Evolutionary conservation across 2,329 filamentous ascomycete species (phyloP), one percentile per base, ranked within the genome.

Genomic region (Colletotrichum spinosum): DNA sequence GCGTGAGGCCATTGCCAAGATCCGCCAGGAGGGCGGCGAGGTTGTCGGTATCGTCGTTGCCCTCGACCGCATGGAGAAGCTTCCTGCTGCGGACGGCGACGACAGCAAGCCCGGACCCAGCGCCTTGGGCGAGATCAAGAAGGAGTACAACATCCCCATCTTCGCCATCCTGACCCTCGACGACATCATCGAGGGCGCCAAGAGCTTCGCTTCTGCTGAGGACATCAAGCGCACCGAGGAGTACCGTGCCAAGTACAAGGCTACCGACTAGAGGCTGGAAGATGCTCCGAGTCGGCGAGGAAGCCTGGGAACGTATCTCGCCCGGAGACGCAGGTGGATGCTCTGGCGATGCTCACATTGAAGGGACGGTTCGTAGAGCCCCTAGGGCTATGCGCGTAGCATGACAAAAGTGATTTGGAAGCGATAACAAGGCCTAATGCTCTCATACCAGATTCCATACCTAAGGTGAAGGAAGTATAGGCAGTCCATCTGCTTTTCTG

Each of bases 21-120:
- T 98, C 76, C 86, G 89, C 72, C 88, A 88, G 72, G 91, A 97
- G 76, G 96, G 95, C 3, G 96, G 95, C 2, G 88, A 86, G 55
- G 88, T 98, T 25, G 92, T 91, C 4, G 95, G 94, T 37, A 94
- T 98, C 62, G 87, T 97, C 17, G 92, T 99, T 38, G 92, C 94
- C 4, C 85, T 97, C 70, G 93, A 97, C 79, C 87, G 95, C 65
- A 91, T 91, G 84, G 93, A 97, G 85, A 94, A 92, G 81, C 86
- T 93, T 63, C 90, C 90, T 7, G 80, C 84, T 2, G 76, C 82
- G n/a, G 83, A 85, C 54, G 85, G 83, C 33, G 91, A 93, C 68
- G 91, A 93, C 71, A 86, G 85, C 50, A 87, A 87, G 78, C 86
- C 87, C 35, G 87, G 90, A 72, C 87, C 87, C 38, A 97, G 93